A percentile compares a stretch with the other conserved stretches of the same genome.
Evolutionary conservation across 345 rosid genomes (phyloP).

Genomic region (Euphorbia pulcherrima): DNA sequence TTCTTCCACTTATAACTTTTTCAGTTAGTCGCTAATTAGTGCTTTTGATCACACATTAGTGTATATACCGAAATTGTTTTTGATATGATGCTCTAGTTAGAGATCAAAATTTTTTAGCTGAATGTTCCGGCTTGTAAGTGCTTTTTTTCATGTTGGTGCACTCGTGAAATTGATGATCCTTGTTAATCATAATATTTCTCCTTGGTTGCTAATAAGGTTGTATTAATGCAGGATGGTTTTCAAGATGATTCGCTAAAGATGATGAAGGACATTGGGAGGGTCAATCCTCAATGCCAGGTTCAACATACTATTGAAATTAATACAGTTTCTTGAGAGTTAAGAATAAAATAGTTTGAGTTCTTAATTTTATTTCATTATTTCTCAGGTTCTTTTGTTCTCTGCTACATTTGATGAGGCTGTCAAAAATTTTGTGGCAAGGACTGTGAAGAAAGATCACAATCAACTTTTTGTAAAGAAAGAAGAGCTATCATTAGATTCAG

Average conservation of each 20-base stretch:
- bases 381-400: slow-evolving; percentile 83
- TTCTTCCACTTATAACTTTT: neutral
- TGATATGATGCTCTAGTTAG: neutral
- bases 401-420: slow-evolving; percentile 85
- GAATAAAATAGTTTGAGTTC: neutral
- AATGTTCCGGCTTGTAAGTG: neutral
- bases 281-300: slow-evolving; percentile 65
- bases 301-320: slow-evolving; percentile 20
- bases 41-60: neutral
- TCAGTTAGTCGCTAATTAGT: neutral
- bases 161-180: neutral
- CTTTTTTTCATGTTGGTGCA: neutral
- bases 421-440: slow-evolving; percentile 63
- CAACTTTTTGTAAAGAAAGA: slow-evolving; percentile 90
- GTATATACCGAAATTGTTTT: neutral
- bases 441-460: slow-evolving; percentile 55
- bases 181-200: neutral
- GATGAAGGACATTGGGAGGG: slow-evolving; percentile 72
- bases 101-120: neutral
- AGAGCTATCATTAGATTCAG: slow-evolving; percentile 72
- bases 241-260: slow-evolving; percentile 83
- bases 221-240: slow-evolving; percentile 76
- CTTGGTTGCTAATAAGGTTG: slow-evolving; percentile 8
- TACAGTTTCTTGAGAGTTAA: neutral
- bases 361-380: slow-evolving; percentile 3